These are phyloP conservation scores for Botrytis elliptica DNA, from an alignment of 2,329 filamentous ascomycete species.

Conservation along the genomic window DNA sequence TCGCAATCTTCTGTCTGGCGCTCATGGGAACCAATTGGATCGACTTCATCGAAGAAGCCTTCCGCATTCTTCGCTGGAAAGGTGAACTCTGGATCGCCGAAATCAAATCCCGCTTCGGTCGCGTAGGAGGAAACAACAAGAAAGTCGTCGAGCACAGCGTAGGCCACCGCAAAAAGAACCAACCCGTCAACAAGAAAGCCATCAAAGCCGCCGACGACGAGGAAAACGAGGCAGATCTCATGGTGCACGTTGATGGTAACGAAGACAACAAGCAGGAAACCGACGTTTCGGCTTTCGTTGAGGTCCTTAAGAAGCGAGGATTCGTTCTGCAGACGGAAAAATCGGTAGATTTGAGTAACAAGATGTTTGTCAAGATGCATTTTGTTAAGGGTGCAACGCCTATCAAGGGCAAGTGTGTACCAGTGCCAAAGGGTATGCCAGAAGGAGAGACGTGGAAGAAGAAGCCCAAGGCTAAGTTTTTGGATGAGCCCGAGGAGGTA, in stretches of 20 bases:
- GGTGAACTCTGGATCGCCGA: slow-evolving; percentile 97
- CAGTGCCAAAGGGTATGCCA: slow-evolving; percentile 43
- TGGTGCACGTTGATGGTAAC: slow-evolving; percentile 69
- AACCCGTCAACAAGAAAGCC: slow-evolving; percentile 46
- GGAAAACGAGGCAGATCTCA: slow-evolving; percentile 55
- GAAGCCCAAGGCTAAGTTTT: slow-evolving; percentile 75
- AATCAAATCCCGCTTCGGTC: slow-evolving; percentile 88
- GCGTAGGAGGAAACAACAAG: slow-evolving; percentile 49
- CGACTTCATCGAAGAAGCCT: slow-evolving; percentile 93
- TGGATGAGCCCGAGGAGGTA: slow-evolving; percentile 58
- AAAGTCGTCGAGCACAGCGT: slow-evolving; percentile 67
- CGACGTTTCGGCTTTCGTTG: slow-evolving; percentile 82
- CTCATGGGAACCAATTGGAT: slow-evolving; percentile 99
- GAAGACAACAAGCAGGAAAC: slow-evolving; percentile 69
- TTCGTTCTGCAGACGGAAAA: slow-evolving; percentile 75
- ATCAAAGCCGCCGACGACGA: slow-evolving; percentile 44
- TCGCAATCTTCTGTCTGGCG: slow-evolving; percentile 92
- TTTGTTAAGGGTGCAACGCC: slow-evolving; percentile 83
- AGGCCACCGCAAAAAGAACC: slow-evolving; percentile 59
- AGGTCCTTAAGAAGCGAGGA: slow-evolving; percentile 75
- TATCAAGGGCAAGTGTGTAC: slow-evolving; percentile 70
- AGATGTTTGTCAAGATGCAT: slow-evolving; percentile 98
- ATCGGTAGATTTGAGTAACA: slow-evolving; percentile 76
- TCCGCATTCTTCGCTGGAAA: slow-evolving; percentile 85
- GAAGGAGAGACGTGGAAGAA: slow-evolving; percentile 62